Evolutionary conservation across 345 rosid species (phyloP), one percentile per base, ranked within the genome.

Genomic region (Syzygium jambos): DNA sequence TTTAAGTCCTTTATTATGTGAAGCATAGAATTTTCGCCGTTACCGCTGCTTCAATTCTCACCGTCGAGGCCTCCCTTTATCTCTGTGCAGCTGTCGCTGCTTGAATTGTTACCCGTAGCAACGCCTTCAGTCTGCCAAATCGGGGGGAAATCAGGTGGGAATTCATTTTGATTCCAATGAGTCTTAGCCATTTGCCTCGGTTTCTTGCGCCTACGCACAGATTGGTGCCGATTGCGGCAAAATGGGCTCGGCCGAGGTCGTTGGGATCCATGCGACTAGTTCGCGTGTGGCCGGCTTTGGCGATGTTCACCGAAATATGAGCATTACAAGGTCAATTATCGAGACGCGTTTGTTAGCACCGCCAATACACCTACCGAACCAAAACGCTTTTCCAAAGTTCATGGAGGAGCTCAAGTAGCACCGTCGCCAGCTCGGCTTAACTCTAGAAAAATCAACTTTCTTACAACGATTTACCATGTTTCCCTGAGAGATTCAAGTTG

Each of bases 241-340:
- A 49, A 49, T 49, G 38, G 38, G 38, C 38, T 34, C 38, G 8
- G 51, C 10, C 51, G 51, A 49, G 51, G 51, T 93, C 63, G 86
- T 63, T 21, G 95, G 96, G 86, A 91, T 91, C 95, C 93, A 93
- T 41, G 91, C 88, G 51, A 55, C 59, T 55, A 25, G 59, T 55
- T 55, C 59, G 59, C 59, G 8, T 55, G 59, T 55, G 27, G 5
- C 61, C n/a, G 9, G 5, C 61, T 41, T 5, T 41, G 43, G 43
- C 6, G 6, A 4, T 41, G 6, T 41, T 41, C 43, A 41, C 43
- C 6, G 6, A 41, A 41, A 41, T 4, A 4, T 41, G 43, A 41
- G 43, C 43, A 41, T 41, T 41, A 41, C 43, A 4, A 41, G 5
- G 43, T 41, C 43, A 41, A 41, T 41, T 41, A 41, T 41, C 43